Evolutionary conservation across 2,329 filamentous ascomycete genomes (phyloP).

Genomic region (Apiospora rasikravindrae): DNA sequence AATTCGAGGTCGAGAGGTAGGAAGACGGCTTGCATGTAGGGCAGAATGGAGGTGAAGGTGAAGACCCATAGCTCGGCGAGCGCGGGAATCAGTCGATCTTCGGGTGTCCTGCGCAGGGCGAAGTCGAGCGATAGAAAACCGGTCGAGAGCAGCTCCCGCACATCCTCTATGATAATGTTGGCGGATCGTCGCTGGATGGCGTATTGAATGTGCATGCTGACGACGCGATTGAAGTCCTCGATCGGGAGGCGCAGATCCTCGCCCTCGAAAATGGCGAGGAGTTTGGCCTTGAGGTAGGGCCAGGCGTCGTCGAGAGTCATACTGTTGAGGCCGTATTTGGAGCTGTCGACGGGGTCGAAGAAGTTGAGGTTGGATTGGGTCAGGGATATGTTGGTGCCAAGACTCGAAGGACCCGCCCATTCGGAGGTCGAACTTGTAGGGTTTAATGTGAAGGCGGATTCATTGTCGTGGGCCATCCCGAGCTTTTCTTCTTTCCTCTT

Average conservation of each 20-base stretch:
- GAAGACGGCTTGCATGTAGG: conserved; percentile 95
- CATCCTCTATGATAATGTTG: conserved; percentile 74
- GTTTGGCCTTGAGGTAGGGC: conserved; percentile 77
- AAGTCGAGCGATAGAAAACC: conserved; percentile 89
- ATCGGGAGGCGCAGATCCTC: conserved; percentile 81
- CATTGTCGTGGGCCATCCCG: conserved; percentile 56
- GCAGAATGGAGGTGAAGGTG: conserved; percentile 87
- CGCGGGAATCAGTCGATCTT: conserved; percentile 87
- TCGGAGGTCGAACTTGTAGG: conserved; percentile 40
- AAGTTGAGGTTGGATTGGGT: conserved; percentile 47
- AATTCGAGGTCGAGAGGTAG: conserved; percentile 93
- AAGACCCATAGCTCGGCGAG: conserved; percentile 94
- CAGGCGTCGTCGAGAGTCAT: conserved; percentile 81
- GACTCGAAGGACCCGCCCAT: conserved; percentile 61
- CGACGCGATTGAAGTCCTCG: conserved; percentile 82
- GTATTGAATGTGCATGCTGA: conserved; percentile 78
- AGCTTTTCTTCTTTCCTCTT: conserved; percentile 77
- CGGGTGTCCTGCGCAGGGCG: conserved; percentile 76
- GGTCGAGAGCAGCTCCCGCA: conserved; percentile 75
- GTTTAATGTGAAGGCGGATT: conserved; percentile 47
- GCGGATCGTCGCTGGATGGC: conserved; percentile 77
- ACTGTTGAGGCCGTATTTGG: conserved; percentile 69
- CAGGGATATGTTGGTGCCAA: conserved; percentile 41
- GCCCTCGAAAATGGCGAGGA: conserved; percentile 80
- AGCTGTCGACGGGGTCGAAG: conserved; percentile 58